These are phyloP conservation scores for Fusarium tricinctum DNA, from an alignment of 2,329 filamentous ascomycete species.

Conservation along the genomic window DNA sequence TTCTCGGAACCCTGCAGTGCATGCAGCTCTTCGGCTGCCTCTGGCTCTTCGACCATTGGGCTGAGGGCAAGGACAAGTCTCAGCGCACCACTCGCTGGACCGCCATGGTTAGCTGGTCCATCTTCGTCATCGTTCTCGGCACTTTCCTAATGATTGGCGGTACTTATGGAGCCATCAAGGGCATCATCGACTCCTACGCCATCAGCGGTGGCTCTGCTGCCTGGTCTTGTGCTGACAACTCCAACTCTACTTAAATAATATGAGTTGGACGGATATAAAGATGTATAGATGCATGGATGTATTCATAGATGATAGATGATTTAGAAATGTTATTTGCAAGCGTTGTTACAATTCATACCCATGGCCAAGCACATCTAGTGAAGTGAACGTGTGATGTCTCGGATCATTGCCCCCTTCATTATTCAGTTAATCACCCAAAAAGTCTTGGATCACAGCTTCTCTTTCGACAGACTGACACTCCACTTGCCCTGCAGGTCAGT, in stretches of 20 bases:
- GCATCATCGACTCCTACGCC: conserved; percentile 53
- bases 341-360: conserved; percentile 24
- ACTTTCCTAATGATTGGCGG: conserved; percentile 61
- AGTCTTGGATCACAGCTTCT: conserved; percentile 5
- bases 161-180: conserved; percentile 60
- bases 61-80: conserved; percentile 37
- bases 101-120: conserved; percentile 31
- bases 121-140: conserved; percentile 37
- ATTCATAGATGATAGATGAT: conserved; percentile 3
- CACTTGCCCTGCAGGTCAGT: conserved; percentile 42
- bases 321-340: conserved; percentile 31
- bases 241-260: conserved; percentile 46
- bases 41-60: conserved; percentile 51
- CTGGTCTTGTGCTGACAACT: conserved; percentile 62
- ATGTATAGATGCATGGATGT: neutral
- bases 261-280: neutral
- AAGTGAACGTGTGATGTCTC: neutral
- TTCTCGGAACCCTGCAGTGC: conserved; percentile 52
- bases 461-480: conserved; percentile 5
- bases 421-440: too few species aligned
- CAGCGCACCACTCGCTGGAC: conserved; percentile 33
- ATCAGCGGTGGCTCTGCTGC: conserved; percentile 55
- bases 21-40: conserved; percentile 51
- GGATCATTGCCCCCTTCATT: neutral
- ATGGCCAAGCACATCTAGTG: neutral